phyloP scores from a whole-genome alignment of 1,284 basidiomycete genomes.

The Tylopilus sp. region DNA sequence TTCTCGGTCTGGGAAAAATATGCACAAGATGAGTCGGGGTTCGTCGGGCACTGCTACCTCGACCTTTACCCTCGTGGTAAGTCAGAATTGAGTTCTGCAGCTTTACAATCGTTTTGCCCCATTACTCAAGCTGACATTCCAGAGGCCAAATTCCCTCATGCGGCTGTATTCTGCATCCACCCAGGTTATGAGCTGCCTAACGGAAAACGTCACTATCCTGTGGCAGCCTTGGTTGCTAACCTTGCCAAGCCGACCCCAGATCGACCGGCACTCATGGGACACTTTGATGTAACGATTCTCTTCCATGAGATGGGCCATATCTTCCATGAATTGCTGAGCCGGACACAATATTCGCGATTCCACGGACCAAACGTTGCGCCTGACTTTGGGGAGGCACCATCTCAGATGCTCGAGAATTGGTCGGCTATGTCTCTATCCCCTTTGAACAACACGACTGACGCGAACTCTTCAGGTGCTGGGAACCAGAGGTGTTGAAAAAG shows the following conservation, averaged over 20 bases:
- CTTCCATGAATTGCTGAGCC: slow-evolving; percentile 75
- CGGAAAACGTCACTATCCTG: slow-evolving; percentile 63
- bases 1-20: slow-evolving; percentile 77
- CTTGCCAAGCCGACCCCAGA: slow-evolving; percentile 74
- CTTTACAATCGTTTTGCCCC: background rate
- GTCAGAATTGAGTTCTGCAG: slow-evolving; percentile 13
- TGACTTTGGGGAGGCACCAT: slow-evolving; percentile 83
- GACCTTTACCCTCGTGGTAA: slow-evolving; percentile 79
- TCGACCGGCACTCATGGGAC: slow-evolving; percentile 75
- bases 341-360: slow-evolving; percentile 69
- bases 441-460: background rate
- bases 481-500: slow-evolving; percentile 62
- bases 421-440: slow-evolving; percentile 23
- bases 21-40: slow-evolving; percentile 61
- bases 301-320: slow-evolving; percentile 84
- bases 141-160: slow-evolving; percentile 78
- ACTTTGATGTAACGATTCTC: slow-evolving; percentile 72
- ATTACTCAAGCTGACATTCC: background rate
- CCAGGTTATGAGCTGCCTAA: slow-evolving; percentile 50
- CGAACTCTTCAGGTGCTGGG: slow-evolving; percentile 57
- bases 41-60: slow-evolving; percentile 77
- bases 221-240: slow-evolving; percentile 79
- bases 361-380: slow-evolving; percentile 72
- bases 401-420: slow-evolving; percentile 89
- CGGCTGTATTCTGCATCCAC: slow-evolving; percentile 73